A percentile compares a stretch with the other conserved stretches of the same genome.
These are phyloP conservation scores for Olyra latifolia DNA, from an alignment of 176 grass and related monocot species.

Conservation along the genomic window DNA sequence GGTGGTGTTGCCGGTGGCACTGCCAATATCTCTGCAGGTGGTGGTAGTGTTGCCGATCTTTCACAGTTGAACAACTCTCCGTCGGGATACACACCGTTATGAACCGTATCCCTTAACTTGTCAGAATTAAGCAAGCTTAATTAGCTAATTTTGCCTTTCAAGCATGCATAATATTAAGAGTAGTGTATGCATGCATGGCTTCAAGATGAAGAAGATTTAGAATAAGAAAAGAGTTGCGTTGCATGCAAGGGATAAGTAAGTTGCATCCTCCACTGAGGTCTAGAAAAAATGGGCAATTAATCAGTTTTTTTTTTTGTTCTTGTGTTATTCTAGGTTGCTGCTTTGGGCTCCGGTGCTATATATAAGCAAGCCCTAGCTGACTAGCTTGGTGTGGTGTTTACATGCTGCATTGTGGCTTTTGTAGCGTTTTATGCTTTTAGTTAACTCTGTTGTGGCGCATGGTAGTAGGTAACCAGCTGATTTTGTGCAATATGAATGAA, in stretches of 20 bases:
- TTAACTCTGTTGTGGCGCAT: not conserved
- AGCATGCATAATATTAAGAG: not conserved
- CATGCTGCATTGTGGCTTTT: not conserved
- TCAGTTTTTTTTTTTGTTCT: not conserved
- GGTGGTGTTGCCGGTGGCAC: not conserved
- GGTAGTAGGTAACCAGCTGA: no score
- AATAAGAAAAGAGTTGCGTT: not conserved
- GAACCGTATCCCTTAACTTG: not conserved
- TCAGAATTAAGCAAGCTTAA: not conserved
- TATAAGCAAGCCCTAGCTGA: no score
- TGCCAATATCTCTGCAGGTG: not conserved
- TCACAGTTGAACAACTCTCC: slow-evolving; percentile 38
- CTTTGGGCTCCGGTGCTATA: no score
- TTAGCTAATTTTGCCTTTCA: not conserved
- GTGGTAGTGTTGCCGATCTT: not conserved
- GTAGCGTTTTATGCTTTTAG: not conserved
- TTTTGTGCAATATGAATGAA: no score
- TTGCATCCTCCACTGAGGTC: not conserved
- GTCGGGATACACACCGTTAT: slow-evolving; percentile 44
- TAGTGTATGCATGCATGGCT: not conserved
- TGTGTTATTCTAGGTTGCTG: not conserved
- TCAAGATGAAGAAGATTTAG: not conserved
- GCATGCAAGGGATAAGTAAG: not conserved
- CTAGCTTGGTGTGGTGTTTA: not conserved
- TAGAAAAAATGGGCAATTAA: not conserved